Percentiles rank a stretch among this genome's conserved stretches.
Evolutionary conservation across 2,329 filamentous ascomycete genomes (phyloP).

Genomic region (Chaetomiaceae sp.): DNA sequence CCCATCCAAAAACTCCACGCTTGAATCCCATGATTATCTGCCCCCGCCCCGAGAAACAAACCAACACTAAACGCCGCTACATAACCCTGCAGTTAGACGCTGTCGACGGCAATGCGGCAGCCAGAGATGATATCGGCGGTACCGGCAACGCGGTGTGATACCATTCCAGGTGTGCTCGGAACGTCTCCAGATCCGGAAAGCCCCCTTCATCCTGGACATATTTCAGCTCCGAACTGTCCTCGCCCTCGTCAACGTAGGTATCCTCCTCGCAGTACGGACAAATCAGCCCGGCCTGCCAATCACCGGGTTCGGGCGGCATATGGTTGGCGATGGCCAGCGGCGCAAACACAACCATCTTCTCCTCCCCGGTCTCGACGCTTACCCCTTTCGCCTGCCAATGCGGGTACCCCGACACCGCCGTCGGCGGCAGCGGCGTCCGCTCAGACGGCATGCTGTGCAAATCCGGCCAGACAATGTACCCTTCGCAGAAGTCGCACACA

Average conservation of each 20-base stretch:
- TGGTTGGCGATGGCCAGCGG: slow-evolving; percentile 57
- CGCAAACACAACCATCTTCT: slow-evolving; percentile 52
- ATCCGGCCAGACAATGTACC: slow-evolving; percentile 56
- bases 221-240: slow-evolving; percentile 49
- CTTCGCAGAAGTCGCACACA: slow-evolving; percentile 59
- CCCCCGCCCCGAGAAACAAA: neutral
- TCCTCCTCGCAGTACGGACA: slow-evolving; percentile 57
- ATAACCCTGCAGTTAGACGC: slow-evolving; percentile 38
- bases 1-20: slow-evolving; percentile 7
- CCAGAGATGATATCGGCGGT: slow-evolving; percentile 30
- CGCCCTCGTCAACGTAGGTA: slow-evolving; percentile 43
- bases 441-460: slow-evolving; percentile 48
- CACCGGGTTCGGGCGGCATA: slow-evolving; percentile 44
- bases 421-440: slow-evolving; percentile 34
- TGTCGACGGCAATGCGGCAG: slow-evolving; percentile 31
- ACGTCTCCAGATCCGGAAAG: slow-evolving; percentile 45
- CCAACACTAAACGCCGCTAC: slow-evolving; percentile 18
- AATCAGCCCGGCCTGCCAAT: slow-evolving; percentile 49
- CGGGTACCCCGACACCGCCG: slow-evolving; percentile 29
- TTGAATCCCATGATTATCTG: neutral
- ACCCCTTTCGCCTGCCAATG: slow-evolving; percentile 52
- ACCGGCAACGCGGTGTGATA: slow-evolving; percentile 43
- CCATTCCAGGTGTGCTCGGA: slow-evolving; percentile 56
- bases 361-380: slow-evolving; percentile 36
- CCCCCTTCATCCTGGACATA: slow-evolving; percentile 45